Percentiles rank a stretch among this genome's conserved stretches.
Evolutionary conservation across 2,329 filamentous ascomycete species (phyloP).

Genomic region (Venturia effusa): DNA sequence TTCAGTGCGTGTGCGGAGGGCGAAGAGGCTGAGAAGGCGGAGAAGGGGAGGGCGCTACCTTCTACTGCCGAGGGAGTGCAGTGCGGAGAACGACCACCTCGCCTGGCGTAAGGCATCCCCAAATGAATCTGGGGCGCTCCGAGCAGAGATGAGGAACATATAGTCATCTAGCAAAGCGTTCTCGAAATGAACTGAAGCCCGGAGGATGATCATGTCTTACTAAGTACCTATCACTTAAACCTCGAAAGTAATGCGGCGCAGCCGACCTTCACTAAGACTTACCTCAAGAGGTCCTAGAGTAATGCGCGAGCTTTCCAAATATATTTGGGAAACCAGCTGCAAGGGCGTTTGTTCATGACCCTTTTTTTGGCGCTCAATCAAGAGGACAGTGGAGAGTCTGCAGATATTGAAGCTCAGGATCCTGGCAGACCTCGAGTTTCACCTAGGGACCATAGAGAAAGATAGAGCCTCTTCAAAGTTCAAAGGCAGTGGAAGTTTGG

Average conservation of each 20-base stretch:
- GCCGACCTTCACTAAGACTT: not conserved
- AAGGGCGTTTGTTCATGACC: not conserved
- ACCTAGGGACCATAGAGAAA: too few relatives aligned
- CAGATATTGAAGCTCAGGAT: too few relatives aligned
- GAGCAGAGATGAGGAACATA: too few relatives aligned
- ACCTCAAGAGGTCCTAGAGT: not conserved
- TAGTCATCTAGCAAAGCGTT: too few relatives aligned
- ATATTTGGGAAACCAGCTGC: not conserved
- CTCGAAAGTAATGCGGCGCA: not conserved
- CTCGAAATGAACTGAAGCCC: too few relatives aligned
- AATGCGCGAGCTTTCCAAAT: not conserved
- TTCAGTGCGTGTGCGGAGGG: not conserved
- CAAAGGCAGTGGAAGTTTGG: too few relatives aligned
- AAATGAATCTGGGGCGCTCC: too few relatives aligned
- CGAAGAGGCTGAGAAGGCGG: not conserved
- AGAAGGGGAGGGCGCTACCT: not conserved
- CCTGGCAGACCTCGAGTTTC: too few relatives aligned
- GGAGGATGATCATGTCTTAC: too few relatives aligned
- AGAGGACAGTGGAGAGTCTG: not conserved
- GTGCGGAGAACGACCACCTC: not conserved
- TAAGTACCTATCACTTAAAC: too few relatives aligned
- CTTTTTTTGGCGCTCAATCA: not conserved
- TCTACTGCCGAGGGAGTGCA: slow-evolving; percentile 1
- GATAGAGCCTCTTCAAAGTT: too few relatives aligned
- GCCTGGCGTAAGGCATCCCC: too few relatives aligned